Evolutionary conservation across 371 early-diverging fungal species (phyloP), one percentile per base, ranked within the genome.

Genomic region (Mucor lusitanicus): DNA sequence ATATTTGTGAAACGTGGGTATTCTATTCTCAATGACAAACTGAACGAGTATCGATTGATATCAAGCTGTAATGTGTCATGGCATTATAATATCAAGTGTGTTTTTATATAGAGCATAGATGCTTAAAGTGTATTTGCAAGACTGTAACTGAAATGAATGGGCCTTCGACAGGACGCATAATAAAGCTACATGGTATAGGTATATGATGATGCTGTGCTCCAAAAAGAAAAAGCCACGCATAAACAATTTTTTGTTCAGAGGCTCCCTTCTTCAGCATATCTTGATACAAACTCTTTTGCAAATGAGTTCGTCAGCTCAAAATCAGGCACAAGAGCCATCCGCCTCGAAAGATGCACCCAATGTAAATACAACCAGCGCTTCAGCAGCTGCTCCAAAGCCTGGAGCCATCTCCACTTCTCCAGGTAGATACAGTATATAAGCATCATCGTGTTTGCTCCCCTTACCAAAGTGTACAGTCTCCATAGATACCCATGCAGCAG

Each of bases 191-290:
- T 37, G 5, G 37, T 40, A 30, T 30, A 30, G 2, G 6, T 6
- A 30, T 30, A 30, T 30, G 30, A 40, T 40, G 17, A 40, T 46
- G 46, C 46, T 46, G 46, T 46, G 19, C 6, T 46, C 46, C 17
- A 46, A 46, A 46, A 46, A 46, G 46, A 46, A 46, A 46, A 46
- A 46, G 46, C 46, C 46, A 46, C 46, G 46, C 46, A 46, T 46
- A 46, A 46, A 9, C 46, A 19, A 21, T 46, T 46, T 46, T 46
- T 46, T 9, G 46, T 46, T 46, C 21, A 46, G 46, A 46, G 21
- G 19, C 2, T 46, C 21, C 21, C 46, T 46, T 46, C 40, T 40
- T 40, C 40, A 40, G 15, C 46, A 46, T 21, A 46, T 19, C 46
- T 46, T 1, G 46, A 44, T 6, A 44, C 15, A 37, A 4, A 44